Evolutionary conservation across 2,329 filamentous ascomycete species (phyloP).

Genomic region (Arachnomyces sp.): DNA sequence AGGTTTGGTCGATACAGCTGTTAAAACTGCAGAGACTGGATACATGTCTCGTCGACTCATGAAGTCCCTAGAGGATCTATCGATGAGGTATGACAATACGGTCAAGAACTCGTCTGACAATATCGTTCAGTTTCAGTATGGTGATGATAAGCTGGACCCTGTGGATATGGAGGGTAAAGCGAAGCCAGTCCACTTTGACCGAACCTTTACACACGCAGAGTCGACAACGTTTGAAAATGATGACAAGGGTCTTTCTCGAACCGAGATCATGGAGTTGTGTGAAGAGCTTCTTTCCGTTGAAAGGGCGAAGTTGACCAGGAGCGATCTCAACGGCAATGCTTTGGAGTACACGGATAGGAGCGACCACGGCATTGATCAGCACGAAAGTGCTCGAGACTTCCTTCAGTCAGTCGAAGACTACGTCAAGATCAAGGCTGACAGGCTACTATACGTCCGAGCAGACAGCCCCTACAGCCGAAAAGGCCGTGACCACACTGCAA

Average conservation of each 20-base stretch:
- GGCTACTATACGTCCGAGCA: conserved; percentile 39
- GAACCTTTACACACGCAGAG: conserved; percentile 75
- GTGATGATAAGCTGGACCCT: conserved; percentile 89
- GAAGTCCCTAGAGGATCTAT: conserved; percentile 95
- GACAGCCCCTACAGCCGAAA: conserved; percentile 25
- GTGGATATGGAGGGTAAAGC: conserved; percentile 96
- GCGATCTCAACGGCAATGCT: conserved; percentile 52
- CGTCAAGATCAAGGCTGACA: conserved; percentile 55
- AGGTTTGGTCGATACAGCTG: conserved; percentile 95
- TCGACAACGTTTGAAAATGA: conserved; percentile 71
- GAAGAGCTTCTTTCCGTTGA: conserved; percentile 59
- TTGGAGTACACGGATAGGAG: conserved; percentile 63
- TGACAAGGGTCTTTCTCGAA: conserved; percentile 63
- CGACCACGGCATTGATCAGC: conserved; percentile 61
- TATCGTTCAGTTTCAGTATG: conserved; percentile 95
- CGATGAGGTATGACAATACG: conserved; percentile 86
- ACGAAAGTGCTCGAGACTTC: conserved; percentile 76
- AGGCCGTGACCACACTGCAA: conserved; percentile 61
- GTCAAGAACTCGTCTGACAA: conserved; percentile 82
- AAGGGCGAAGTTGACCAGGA: conserved; percentile 54
- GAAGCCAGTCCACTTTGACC: conserved; percentile 82
- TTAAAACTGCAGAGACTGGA: conserved; percentile 97
- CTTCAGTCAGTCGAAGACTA: conserved; percentile 68
- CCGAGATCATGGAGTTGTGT: conserved; percentile 63
- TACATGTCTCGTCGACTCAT: conserved; percentile 98